Base-by-base conservation (phyloP, 164 flowering plant species). In the Euptelea pleiosperma region DNA sequence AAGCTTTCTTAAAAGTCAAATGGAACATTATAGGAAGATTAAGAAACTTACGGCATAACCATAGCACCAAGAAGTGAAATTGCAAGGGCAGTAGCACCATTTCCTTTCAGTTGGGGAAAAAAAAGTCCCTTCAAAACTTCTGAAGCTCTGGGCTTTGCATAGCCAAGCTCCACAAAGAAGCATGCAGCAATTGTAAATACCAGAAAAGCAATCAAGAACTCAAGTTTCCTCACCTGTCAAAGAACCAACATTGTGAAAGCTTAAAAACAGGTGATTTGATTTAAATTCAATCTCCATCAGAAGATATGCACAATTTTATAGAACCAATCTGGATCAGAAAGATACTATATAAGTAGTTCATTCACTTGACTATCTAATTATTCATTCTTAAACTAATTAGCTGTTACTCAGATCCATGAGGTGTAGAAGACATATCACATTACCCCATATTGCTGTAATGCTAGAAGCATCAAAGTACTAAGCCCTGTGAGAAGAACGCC, bases 361-460 rank as follows among this genome's bases (percentile, higher is more conserved):
- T n/a, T n/a, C n/a, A n/a, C n/a, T n/a, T n/a, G n/a, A n/a, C n/a
- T n/a, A n/a, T n/a, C n/a, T n/a, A n/a, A n/a, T n/a, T n/a, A n/a
- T n/a, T n/a, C n/a, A n/a, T n/a, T n/a, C n/a, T n/a, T n/a, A n/a
- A n/a, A 36, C 18, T 37, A 54, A 24, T 54, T 36, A 3, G 9
- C n/a, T 30, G 10, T n/a, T 49, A 28, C 22, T 30, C 7, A 30
- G 8, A 47, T 47, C 36, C 35, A 49, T 30, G 34, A 49, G 34
- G 34, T 18, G 15, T 24, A 45, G 11, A 45, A 45, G 50, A 3
- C 8, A 0, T 3, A 45, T 19, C 12, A n/a, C n/a, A n/a, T 7
- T 87, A 91, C 98, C 91, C 98, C 98, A 71, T 91, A 91, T 73
- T 89, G 96, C 65, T 91, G 98, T 49, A 91, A 56, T 53, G 93